A percentile compares a stretch with the other conserved stretches of the same genome.
Conservation (phyloP, 2,329 filamentous ascomycete genomes). For the Chalaropsis ovoidea region DNA sequence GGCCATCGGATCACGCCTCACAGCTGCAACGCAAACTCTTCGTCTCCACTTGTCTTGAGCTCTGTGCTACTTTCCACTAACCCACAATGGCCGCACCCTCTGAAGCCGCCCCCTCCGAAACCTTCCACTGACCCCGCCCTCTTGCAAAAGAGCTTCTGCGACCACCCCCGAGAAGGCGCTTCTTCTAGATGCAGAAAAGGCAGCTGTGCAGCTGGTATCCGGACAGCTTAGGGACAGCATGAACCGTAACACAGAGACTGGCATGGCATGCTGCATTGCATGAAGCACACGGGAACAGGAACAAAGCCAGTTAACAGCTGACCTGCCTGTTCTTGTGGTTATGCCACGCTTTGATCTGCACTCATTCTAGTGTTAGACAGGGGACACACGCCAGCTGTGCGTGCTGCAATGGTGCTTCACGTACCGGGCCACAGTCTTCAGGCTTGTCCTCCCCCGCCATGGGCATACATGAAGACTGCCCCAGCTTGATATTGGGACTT, state of each 20-base stretch:
- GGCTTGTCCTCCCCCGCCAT: too few species aligned
- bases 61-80: too few species aligned
- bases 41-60: too few species aligned
- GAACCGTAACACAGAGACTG: background rate
- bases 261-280: background rate
- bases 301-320: background rate
- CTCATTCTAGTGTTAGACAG: too few species aligned
- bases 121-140: background rate
- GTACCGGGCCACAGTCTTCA: too few species aligned
- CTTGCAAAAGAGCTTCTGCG: background rate
- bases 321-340: background rate
- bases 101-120: background rate
- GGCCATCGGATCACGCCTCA: too few species aligned
- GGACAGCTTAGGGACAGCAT: background rate
- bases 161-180: background rate
- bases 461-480: too few species aligned
- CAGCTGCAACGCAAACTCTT: too few species aligned
- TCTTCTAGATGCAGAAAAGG: background rate
- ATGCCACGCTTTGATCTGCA: too few species aligned
- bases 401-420: too few species aligned
- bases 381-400: too few species aligned
- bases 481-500: too few species aligned
- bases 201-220: background rate
- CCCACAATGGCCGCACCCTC: background rate
- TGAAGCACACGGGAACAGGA: background rate